These are phyloP conservation scores for Crithidia brevicula DNA, from an alignment of 208 protist genomes.

Conservation along the genomic window DNA sequence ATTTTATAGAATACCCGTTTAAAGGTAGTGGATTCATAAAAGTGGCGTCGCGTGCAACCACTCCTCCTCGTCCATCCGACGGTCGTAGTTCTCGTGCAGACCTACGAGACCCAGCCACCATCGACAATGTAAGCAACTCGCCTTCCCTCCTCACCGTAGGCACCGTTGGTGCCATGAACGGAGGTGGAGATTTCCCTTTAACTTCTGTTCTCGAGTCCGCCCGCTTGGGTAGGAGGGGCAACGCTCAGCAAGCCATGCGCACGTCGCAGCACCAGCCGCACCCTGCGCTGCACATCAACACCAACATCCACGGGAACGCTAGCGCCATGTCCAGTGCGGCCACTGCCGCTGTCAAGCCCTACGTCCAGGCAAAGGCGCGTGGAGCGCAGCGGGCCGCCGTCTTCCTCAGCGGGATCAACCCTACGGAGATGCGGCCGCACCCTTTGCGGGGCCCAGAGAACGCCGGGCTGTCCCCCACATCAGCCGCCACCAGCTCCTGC, in stretches of 20 bases:
- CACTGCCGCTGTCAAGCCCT: not conserved
- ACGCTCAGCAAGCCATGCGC: not conserved
- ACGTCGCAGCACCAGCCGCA: not conserved
- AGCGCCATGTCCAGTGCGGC: not conserved
- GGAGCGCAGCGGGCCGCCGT: constrained; percentile 17
- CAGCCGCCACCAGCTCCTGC: not conserved
- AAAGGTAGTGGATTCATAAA: constrained; percentile 15
- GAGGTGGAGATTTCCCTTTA: not conserved
- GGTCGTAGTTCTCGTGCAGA: constrained; percentile 7
- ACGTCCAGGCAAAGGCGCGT: constrained; percentile 7
- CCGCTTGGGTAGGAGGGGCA: not conserved
- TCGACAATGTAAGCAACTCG: constrained; percentile 4
- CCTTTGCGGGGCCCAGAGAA: constrained; percentile 12
- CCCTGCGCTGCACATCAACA: constrained; percentile 4
- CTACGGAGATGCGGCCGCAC: constrained; percentile 23
- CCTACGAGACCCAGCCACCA: not conserved
- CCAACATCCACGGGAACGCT: not conserved
- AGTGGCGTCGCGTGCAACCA: constrained; percentile 24
- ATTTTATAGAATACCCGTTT: too few relatives aligned
- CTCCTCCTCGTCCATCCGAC: constrained; percentile 9
- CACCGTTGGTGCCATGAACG: not conserved
- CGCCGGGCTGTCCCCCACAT: not conserved
- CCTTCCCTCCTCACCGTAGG: not conserved
- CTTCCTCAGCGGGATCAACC: constrained; percentile 30
- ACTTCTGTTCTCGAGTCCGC: not conserved